A percentile compares a stretch with the other conserved stretches of the same genome.
Evolutionary conservation across 2,329 filamentous ascomycete genomes (phyloP).

Genomic region (Rhinocladiella mackenziei): DNA sequence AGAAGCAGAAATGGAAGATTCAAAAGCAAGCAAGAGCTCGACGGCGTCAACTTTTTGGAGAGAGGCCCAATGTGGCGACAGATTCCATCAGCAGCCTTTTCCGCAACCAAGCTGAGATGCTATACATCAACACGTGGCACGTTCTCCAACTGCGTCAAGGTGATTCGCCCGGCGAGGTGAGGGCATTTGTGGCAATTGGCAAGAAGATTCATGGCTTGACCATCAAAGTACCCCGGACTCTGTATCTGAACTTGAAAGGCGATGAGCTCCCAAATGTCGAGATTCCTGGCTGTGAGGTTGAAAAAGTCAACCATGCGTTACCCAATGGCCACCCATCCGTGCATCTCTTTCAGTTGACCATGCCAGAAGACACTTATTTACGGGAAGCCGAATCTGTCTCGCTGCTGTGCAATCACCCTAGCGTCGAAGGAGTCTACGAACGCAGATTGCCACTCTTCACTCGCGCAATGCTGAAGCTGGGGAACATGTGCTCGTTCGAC

Average conservation of each 20-base stretch:
- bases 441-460: conserved; percentile 83
- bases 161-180: conserved; percentile 79
- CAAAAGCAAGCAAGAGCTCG: conserved; percentile 85
- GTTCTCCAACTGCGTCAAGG: conserved; percentile 80
- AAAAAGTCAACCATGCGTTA: conserved; percentile 88
- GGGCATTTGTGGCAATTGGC: conserved; percentile 87
- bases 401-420: conserved; percentile 81
- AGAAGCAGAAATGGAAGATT: conserved; percentile 98
- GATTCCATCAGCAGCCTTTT: conserved; percentile 69
- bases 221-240: conserved; percentile 78
- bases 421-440: conserved; percentile 96
- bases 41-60: conserved; percentile 86
- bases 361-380: conserved; percentile 83
- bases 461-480: conserved; percentile 81
- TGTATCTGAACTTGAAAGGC: conserved; percentile 88
- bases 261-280: conserved; percentile 85
- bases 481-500: conserved; percentile 89
- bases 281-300: conserved; percentile 77
- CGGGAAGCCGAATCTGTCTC: conserved; percentile 78
- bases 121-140: conserved; percentile 93
- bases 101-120: conserved; percentile 83
- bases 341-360: conserved; percentile 89
- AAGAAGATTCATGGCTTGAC: conserved; percentile 85
- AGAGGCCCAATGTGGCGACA: conserved; percentile 61
- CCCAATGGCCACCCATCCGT: conserved; percentile 93